Conservation (phyloP, 148 eudicot species). For the Limonium bicolor region DNA sequence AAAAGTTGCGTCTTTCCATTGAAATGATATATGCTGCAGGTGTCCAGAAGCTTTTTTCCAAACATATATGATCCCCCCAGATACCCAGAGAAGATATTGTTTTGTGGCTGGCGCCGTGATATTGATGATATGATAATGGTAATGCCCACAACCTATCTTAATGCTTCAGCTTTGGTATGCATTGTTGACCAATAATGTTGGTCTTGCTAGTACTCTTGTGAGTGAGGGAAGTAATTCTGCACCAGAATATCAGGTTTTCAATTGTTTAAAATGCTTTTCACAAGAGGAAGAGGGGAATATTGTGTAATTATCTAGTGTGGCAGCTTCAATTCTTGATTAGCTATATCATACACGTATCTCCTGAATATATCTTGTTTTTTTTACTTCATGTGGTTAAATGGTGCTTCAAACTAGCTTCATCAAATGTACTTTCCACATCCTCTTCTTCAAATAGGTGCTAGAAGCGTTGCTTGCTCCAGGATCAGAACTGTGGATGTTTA, state of each 20-base stretch:
- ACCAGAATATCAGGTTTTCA: not conserved
- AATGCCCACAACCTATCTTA: not conserved
- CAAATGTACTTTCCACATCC: not conserved
- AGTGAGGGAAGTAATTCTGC: no score
- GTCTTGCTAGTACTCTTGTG: no score
- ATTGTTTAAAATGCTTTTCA: not conserved
- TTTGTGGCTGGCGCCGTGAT: slow-evolving; percentile 1
- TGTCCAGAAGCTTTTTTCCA: not conserved
- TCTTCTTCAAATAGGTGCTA: not conserved
- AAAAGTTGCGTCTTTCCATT: not conserved
- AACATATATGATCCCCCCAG: not conserved
- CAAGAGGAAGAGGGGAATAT: not conserved
- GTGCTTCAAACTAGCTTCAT: not conserved
- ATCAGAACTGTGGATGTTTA: slow-evolving; percentile 1
- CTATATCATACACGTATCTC: not conserved
- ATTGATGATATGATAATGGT: slow-evolving; percentile 3
- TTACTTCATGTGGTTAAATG: not conserved
- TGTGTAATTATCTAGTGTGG: not conserved
- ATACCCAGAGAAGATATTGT: not conserved
- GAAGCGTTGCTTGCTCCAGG: not conserved
- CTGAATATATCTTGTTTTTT: not conserved
- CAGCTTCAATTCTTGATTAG: not conserved
- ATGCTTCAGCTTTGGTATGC: not conserved
- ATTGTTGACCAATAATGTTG: not conserved
- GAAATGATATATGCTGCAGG: not conserved